These are phyloP conservation scores for Aspergillus awamori DNA, from an alignment of 2,329 filamentous ascomycete genomes.

Conservation along the genomic window DNA sequence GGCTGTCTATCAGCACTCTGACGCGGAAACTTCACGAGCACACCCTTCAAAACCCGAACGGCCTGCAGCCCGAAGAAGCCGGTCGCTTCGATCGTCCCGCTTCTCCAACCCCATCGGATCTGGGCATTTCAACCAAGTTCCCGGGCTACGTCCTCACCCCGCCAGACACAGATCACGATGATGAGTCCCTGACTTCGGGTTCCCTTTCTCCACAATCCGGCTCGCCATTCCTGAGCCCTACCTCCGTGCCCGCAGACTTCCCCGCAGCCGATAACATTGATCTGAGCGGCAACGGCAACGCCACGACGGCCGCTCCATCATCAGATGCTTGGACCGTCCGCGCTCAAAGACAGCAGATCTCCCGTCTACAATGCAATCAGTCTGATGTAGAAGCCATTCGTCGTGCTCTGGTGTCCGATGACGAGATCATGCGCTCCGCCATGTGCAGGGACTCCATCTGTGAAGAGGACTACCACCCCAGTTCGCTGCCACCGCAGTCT, in stretches of 20 bases:
- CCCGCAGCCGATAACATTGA: neutral
- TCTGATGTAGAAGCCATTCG: constrained; percentile 42
- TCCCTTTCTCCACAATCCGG: constrained; percentile 57
- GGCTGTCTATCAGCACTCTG: constrained; percentile 44
- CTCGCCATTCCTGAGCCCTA: constrained; percentile 33
- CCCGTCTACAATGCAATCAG: constrained; percentile 43
- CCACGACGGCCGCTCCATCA: no score
- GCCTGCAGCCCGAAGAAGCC: constrained; percentile 19
- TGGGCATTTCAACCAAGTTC: constrained; percentile 17
- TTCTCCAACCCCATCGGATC: constrained; percentile 24
- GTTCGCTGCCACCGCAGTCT: constrained; percentile 38
- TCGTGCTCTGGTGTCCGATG: constrained; percentile 36
- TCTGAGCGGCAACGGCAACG: neutral
- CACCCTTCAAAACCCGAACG: constrained; percentile 34
- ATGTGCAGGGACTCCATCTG: constrained; percentile 12
- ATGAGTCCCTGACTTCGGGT: constrained; percentile 61
- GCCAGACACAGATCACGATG: constrained; percentile 43
- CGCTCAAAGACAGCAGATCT: constrained; percentile 43
- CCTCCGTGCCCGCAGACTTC: constrained; percentile 33
- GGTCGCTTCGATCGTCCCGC: constrained; percentile 16
- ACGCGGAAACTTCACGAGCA: constrained; percentile 47
- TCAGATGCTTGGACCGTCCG: constrained; percentile 33
- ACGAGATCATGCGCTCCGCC: constrained; percentile 21
- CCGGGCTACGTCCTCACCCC: constrained; percentile 39
- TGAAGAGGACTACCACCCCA: constrained; percentile 42